A percentile compares a stretch with the other conserved stretches of the same genome.
These are phyloP conservation scores for Lecanosticta acicola DNA, from an alignment of 2,329 filamentous ascomycete genomes.

Conservation along the genomic window DNA sequence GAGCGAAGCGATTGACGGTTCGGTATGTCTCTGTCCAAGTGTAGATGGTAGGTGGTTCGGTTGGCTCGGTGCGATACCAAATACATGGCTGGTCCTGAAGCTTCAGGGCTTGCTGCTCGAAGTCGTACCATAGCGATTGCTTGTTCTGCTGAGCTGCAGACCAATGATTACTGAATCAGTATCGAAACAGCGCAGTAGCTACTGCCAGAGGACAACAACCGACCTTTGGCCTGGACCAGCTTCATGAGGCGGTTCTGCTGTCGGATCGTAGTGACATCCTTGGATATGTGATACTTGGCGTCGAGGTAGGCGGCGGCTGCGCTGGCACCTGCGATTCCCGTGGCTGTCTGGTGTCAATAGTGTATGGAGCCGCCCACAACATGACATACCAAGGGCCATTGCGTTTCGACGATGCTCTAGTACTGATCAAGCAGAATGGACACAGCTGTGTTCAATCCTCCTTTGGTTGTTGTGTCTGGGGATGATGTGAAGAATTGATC, in stretches of 20 bases:
- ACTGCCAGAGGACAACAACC: conserved; percentile 3
- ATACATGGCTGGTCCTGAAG: conserved; percentile 48
- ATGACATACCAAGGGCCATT: conserved; percentile 5
- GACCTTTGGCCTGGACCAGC: conserved; percentile 4
- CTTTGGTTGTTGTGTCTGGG: too few relatives aligned
- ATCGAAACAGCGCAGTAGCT: too few relatives aligned
- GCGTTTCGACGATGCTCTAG: too few relatives aligned
- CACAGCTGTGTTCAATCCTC: too few relatives aligned
- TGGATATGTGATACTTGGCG: conserved; percentile 60
- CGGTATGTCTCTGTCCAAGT: conserved; percentile 54
- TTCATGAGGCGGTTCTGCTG: conserved; percentile 3
- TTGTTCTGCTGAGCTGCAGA: conserved; percentile 47
- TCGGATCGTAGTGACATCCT: conserved; percentile 52
- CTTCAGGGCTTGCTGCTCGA: conserved; percentile 45
- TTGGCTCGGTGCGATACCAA: conserved; percentile 58
- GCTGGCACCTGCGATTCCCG: conserved; percentile 46
- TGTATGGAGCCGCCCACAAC: background rate
- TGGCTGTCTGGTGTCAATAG: conserved; percentile 8
- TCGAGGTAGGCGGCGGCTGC: conserved; percentile 73
- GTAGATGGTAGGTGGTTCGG: conserved; percentile 35
- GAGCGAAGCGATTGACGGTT: conserved; percentile 55
- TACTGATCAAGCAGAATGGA: too few relatives aligned
- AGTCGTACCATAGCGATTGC: conserved; percentile 60
- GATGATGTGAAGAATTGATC: too few relatives aligned
- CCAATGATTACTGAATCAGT: conserved; percentile 7